These are phyloP conservation scores for Kluyveromyces nonfermentans DNA, from an alignment of 805 yeast species.

Conservation along the genomic window DNA sequence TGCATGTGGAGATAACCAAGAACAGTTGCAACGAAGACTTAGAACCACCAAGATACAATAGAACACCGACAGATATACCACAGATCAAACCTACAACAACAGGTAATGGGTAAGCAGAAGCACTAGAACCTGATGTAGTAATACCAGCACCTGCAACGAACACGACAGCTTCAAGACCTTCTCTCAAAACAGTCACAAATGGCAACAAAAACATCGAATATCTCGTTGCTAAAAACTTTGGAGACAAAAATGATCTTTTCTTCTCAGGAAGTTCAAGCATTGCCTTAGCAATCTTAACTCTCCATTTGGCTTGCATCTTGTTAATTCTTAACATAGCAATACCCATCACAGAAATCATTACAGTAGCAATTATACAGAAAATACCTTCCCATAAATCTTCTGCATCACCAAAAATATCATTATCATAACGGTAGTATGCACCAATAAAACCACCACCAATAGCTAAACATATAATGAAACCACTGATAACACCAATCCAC, in stretches of 20 bases:
- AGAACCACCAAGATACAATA: constrained; percentile 77
- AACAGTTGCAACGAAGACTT: constrained; percentile 77
- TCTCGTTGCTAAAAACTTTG: constrained; percentile 53
- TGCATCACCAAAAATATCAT: constrained; percentile 75
- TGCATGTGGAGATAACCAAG: constrained; percentile 77
- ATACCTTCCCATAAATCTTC: constrained; percentile 98
- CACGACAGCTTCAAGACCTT: constrained; percentile 94
- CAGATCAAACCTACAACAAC: constrained; percentile 78
- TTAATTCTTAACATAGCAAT: constrained; percentile 91
- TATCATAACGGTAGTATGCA: constrained; percentile 71
- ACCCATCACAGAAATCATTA: constrained; percentile 90
- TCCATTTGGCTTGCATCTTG: constrained; percentile 96
- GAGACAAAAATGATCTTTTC: constrained; percentile 41
- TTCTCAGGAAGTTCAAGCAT: constrained; percentile 49
- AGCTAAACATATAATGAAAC: constrained; percentile 68
- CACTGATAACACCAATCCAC: constrained; percentile 72
- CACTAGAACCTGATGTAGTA: constrained; percentile 40
- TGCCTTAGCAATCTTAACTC: constrained; percentile 85
- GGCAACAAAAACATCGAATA: constrained; percentile 88
- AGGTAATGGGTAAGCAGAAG: constrained; percentile 84
- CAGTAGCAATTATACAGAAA: constrained; percentile 81
- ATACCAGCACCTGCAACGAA: constrained; percentile 95
- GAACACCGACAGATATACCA: constrained; percentile 61
- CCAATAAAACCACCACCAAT: constrained; percentile 94
- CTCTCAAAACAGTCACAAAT: constrained; percentile 84